These are phyloP conservation scores for Cynara cardunculus DNA, from an alignment of 129 eudicot genomes.

Conservation along the genomic window DNA sequence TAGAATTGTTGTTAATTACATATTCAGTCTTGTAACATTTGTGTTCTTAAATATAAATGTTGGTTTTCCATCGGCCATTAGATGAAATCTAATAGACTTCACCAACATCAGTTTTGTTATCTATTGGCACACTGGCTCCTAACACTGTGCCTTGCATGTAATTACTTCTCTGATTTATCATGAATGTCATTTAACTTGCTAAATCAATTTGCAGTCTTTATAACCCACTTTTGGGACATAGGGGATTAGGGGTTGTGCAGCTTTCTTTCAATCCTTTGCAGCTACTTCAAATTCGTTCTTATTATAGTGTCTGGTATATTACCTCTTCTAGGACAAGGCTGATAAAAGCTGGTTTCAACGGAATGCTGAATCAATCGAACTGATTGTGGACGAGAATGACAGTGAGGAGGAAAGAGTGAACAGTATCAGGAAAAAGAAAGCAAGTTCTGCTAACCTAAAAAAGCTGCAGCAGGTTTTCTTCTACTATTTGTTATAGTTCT, in stretches of 20 bases:
- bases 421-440: constrained; percentile 58
- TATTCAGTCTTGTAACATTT: not conserved
- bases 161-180: not conserved
- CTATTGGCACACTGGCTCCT: not conserved
- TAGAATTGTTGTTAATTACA: not conserved
- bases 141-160: no score
- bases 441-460: constrained; percentile 46
- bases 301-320: not conserved
- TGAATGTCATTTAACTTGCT: not conserved
- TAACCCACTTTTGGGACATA: not conserved
- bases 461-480: constrained; percentile 69
- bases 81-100: not conserved
- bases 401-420: constrained; percentile 88
- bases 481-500: constrained; percentile 4
- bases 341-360: constrained; percentile 70
- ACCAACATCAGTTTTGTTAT: not conserved
- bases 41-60: not conserved
- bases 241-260: not conserved
- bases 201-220: not conserved
- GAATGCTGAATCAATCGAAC: constrained; percentile 68
- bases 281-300: not conserved
- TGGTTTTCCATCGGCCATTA: not conserved
- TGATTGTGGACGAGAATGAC: constrained; percentile 73
- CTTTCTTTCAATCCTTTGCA: not conserved
- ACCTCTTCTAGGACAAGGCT: constrained; percentile 63